Evolutionary conservation across 2,329 filamentous ascomycete genomes (phyloP).

Genomic region (Huntiella bhutanensis): DNA sequence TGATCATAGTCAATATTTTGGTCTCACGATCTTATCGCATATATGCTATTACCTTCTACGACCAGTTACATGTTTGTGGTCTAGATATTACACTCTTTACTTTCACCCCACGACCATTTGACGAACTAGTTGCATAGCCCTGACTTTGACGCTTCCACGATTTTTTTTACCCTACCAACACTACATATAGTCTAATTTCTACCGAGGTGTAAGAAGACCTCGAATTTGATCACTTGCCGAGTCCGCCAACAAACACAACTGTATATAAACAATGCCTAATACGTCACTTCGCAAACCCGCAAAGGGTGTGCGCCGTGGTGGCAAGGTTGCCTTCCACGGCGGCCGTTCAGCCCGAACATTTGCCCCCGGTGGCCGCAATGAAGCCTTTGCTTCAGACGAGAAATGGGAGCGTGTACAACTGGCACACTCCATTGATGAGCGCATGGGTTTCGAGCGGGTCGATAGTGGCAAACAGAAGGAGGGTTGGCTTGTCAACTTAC

Average conservation of each 20-base stretch:
- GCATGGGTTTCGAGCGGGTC: constrained; percentile 82
- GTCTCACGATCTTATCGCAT: too few relatives aligned
- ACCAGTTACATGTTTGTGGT: too few relatives aligned
- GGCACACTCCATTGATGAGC: constrained; percentile 79
- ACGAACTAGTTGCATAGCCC: too few relatives aligned
- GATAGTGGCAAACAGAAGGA: constrained; percentile 66
- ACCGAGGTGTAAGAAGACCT: too few relatives aligned
- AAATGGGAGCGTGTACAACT: constrained; percentile 71
- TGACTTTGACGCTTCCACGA: too few relatives aligned
- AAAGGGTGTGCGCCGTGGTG: constrained; percentile 51
- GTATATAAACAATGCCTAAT: constrained; percentile 33
- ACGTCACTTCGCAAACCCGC: constrained; percentile 39
- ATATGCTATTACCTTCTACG: too few relatives aligned
- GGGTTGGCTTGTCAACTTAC: constrained; percentile 92
- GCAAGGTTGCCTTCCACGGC: constrained; percentile 52
- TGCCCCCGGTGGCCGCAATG: constrained; percentile 56
- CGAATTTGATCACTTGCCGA: too few relatives aligned
- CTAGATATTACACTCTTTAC: too few relatives aligned
- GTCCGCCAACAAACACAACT: constrained; percentile 3
- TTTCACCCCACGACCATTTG: too few relatives aligned
- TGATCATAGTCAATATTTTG: too few relatives aligned
- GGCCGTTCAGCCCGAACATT: constrained; percentile 54
- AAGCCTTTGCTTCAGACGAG: constrained; percentile 82
- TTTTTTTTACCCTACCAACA: too few relatives aligned
- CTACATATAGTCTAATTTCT: too few relatives aligned